phyloP scores from a whole-genome alignment of 108 stramenopile species.

The Stephanodiscus minutulus region DNA sequence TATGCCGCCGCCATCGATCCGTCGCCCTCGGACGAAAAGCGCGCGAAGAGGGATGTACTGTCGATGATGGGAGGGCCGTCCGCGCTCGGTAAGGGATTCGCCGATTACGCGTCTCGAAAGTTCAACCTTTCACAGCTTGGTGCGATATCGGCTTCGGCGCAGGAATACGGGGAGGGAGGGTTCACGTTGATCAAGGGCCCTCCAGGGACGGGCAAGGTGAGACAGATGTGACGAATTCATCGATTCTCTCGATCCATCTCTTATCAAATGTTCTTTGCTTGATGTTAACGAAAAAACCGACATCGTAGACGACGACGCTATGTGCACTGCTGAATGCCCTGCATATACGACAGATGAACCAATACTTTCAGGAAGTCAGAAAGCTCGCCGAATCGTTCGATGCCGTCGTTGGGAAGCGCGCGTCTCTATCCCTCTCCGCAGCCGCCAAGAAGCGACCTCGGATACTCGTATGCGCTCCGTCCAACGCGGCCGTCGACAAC shows the following conservation, averaged over 20 bases:
- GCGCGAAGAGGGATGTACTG: slow-evolving; percentile 51
- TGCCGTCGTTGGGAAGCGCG: slow-evolving; percentile 51
- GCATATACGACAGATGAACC: slow-evolving; percentile 90
- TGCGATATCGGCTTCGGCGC: slow-evolving; percentile 75
- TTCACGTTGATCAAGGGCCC: slow-evolving; percentile 90
- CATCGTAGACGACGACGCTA: slow-evolving; percentile 90
- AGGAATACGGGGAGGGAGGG: slow-evolving; percentile 83
- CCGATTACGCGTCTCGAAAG: slow-evolving; percentile 64
- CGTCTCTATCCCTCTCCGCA: slow-evolving; percentile 28
- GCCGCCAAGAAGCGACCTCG: slow-evolving; percentile 76
- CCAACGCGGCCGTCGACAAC: slow-evolving; percentile 98
- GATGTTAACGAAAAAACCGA: neutral
- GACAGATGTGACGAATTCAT: slow-evolving; percentile 1
- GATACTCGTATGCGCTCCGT: slow-evolving; percentile 94
- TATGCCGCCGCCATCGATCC: no score
- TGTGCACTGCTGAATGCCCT: slow-evolving; percentile 92
- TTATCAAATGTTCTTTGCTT: neutral
- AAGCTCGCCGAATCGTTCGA: slow-evolving; percentile 68
- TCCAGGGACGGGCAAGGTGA: slow-evolving; percentile 62
- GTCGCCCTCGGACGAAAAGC: slow-evolving; percentile 12
- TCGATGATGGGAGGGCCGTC: slow-evolving; percentile 68
- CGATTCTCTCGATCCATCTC: neutral
- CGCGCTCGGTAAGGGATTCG: slow-evolving; percentile 83
- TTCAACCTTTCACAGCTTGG: slow-evolving; percentile 84
- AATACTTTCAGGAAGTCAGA: slow-evolving; percentile 79